Evolutionary conservation across 768 basidiomycete genomes (phyloP).

Genomic region (Paxillus ammoniavirescens): DNA sequence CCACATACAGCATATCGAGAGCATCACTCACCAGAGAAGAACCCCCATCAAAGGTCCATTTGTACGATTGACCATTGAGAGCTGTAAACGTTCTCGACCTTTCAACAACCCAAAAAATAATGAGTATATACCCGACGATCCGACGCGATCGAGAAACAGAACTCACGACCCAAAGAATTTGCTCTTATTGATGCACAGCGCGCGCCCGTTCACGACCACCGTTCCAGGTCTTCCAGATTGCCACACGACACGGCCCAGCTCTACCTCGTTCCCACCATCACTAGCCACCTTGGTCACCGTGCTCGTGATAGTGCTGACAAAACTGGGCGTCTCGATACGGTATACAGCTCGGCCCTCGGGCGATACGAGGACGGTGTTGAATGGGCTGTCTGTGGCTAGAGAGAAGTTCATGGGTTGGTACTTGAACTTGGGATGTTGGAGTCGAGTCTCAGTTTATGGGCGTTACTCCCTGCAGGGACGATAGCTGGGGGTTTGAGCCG

Average conservation of each 20-base stretch:
- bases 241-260: conserved; percentile 30
- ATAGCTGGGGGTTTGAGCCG: conserved; percentile 23
- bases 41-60: conserved; percentile 32
- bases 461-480: conserved; percentile 4
- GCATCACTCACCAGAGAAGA: conserved; percentile 22
- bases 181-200: conserved; percentile 22
- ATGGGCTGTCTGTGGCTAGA: conserved; percentile 29
- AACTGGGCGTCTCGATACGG: conserved; percentile 29
- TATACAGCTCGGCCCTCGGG: conserved; percentile 29
- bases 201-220: conserved; percentile 28
- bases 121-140: no score
- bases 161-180: conserved; percentile 33
- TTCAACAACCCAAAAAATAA: no score
- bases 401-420: conserved; percentile 29
- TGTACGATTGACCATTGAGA: conserved; percentile 33
- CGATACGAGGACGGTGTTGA: conserved; percentile 30
- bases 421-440: background rate
- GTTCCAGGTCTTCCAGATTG: conserved; percentile 27
- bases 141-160: no score
- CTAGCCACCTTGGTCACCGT: conserved; percentile 22
- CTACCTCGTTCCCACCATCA: conserved; percentile 23
- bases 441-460: conserved; percentile 7
- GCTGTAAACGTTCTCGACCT: conserved; percentile 32
- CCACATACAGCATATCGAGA: background rate
- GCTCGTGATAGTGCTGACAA: conserved; percentile 14